Percentiles rank a stretch among this genome's conserved stretches.
Conservation (phyloP, 768 basidiomycete genomes). For the Hericium coralloides region DNA sequence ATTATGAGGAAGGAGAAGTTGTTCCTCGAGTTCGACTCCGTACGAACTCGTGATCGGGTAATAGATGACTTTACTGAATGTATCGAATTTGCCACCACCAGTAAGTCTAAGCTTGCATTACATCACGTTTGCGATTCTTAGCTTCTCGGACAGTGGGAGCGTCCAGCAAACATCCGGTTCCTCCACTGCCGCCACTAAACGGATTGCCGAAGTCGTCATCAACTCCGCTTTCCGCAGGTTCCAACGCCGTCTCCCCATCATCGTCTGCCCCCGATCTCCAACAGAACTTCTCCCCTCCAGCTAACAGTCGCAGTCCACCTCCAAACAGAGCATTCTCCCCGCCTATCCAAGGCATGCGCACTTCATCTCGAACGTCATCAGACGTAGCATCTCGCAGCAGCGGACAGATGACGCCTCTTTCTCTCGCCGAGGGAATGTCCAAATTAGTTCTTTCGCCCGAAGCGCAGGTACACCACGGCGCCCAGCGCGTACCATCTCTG, state of each 20-base stretch:
- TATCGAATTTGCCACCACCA: constrained; percentile 65
- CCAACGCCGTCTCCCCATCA: constrained; percentile 7
- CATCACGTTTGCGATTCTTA: neutral
- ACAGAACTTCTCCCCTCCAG: neutral
- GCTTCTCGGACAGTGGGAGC: constrained; percentile 13
- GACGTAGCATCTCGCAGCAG: constrained; percentile 9
- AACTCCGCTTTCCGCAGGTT: neutral
- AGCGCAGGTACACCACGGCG: constrained; percentile 22
- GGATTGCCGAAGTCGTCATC: neutral
- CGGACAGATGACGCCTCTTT: neutral
- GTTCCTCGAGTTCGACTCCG: constrained; percentile 51
- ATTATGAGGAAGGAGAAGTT: constrained; percentile 88
- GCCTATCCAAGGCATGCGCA: neutral
- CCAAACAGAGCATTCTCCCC: constrained; percentile 15
- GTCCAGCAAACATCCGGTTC: constrained; percentile 54
- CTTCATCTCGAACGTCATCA: neutral
- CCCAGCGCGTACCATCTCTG: constrained; percentile 10
- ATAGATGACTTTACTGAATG: constrained; percentile 71
- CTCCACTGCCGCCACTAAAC: constrained; percentile 50
- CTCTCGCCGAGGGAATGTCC: constrained; percentile 14
- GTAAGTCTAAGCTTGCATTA: constrained; percentile 36
- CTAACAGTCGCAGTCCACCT: constrained; percentile 16
- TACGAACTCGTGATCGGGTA: constrained; percentile 50
- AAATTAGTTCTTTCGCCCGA: constrained; percentile 20
- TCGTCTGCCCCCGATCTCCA: constrained; percentile 12